phyloP scores from a whole-genome alignment of 2,329 filamentous ascomycete species.

The Xylariaceae sp. region DNA sequence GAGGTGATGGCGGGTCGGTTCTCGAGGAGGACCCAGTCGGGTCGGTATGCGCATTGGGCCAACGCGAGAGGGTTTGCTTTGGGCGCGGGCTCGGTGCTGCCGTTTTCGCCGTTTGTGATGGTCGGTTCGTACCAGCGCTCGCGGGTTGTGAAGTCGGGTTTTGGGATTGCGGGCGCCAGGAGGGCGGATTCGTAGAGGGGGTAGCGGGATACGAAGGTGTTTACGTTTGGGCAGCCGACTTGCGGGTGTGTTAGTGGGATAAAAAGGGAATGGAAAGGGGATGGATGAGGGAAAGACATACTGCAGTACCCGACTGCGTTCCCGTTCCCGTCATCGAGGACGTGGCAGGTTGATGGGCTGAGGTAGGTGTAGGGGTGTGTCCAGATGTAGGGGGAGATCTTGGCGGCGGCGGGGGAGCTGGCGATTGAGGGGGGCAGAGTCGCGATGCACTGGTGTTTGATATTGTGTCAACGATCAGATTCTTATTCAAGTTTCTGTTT shows the following conservation, averaged over 20 bases:
- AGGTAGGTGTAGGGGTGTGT: slow-evolving; percentile 47
- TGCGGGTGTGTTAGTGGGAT: not conserved
- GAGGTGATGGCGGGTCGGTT: slow-evolving; percentile 34
- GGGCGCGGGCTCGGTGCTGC: not conserved
- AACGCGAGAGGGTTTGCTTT: slow-evolving; percentile 34
- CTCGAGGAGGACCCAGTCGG: slow-evolving; percentile 37
- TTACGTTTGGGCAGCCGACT: slow-evolving; percentile 35
- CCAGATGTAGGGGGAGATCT: slow-evolving; percentile 46
- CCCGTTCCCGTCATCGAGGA: slow-evolving; percentile 45
- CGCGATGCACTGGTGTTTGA: slow-evolving; percentile 38
- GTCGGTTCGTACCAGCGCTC: slow-evolving; percentile 30
- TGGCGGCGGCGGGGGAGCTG: slow-evolving; percentile 31
- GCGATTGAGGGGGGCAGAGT: slow-evolving; percentile 43
- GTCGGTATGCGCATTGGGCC: slow-evolving; percentile 39
- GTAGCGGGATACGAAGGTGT: slow-evolving; percentile 37
- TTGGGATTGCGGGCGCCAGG: slow-evolving; percentile 29
- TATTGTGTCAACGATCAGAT: not conserved
- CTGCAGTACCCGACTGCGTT: slow-evolving; percentile 46
- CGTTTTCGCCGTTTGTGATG: not conserved
- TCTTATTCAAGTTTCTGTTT: not conserved
- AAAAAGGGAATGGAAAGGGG: not conserved
- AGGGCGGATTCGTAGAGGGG: slow-evolving; percentile 35
- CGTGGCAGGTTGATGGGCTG: slow-evolving; percentile 41
- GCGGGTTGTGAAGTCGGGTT: slow-evolving; percentile 26
- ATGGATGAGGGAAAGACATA: slow-evolving; percentile 25